Conservation (phyloP, 148 eudicot genomes). For the Vaccinium vitisidaea region DNA sequence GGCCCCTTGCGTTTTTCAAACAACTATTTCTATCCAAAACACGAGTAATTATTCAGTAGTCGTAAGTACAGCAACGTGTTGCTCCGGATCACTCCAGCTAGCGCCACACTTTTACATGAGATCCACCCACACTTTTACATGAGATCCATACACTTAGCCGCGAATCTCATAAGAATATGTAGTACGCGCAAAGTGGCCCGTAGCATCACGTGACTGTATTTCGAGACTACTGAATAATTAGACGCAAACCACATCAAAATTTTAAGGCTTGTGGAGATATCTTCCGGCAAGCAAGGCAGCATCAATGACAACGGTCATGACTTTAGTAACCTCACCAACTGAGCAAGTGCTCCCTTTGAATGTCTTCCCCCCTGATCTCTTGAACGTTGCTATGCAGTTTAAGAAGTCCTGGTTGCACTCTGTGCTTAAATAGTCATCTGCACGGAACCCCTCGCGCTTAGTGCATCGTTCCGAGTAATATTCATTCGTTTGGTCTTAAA, state of each 20-base stretch:
- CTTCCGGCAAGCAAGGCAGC: constrained; percentile 62
- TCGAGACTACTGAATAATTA: too few relatives aligned
- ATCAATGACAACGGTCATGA: constrained; percentile 44
- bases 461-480: not conserved
- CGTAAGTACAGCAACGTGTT: too few relatives aligned
- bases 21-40: not conserved
- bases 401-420: constrained; percentile 47
- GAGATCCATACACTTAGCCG: too few relatives aligned
- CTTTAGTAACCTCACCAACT: constrained; percentile 42
- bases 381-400: constrained; percentile 40
- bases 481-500: not conserved
- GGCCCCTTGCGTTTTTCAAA: not conserved
- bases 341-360: constrained; percentile 56
- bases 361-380: constrained; percentile 32
- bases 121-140: too few relatives aligned
- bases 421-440: constrained; percentile 56
- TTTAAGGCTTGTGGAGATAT: constrained; percentile 12
- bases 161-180: too few relatives aligned
- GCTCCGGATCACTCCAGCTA: too few relatives aligned
- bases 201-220: too few relatives aligned
- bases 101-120: too few relatives aligned
- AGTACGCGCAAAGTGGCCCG: too few relatives aligned
- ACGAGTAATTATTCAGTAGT: too few relatives aligned
- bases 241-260: not conserved
- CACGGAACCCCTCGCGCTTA: not conserved